Percentiles rank a stretch among this genome's conserved stretches.
Conservation (phyloP, 106 monocot genomes). For the Iris macrosiphon region DNA sequence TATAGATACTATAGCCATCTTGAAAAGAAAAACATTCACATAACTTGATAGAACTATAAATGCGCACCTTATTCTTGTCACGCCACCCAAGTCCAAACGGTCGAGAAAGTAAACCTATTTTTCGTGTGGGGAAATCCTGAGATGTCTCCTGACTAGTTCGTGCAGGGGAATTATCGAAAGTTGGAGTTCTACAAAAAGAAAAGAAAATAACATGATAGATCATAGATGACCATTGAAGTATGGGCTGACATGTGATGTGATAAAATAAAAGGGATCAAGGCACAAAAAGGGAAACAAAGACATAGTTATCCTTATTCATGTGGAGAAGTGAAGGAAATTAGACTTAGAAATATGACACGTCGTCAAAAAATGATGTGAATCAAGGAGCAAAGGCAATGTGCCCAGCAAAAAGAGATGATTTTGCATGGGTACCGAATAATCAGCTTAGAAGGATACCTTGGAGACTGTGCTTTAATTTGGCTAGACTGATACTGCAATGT, state of each 20-base stretch:
- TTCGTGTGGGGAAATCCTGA: slow-evolving; percentile 50
- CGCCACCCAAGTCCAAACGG: slow-evolving; percentile 89
- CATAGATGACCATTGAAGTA: too few species aligned
- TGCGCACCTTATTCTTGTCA: slow-evolving; percentile 75
- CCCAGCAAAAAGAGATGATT: background rate
- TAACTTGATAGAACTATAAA: too few species aligned
- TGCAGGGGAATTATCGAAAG: slow-evolving; percentile 9
- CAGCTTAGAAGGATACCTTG: slow-evolving; percentile 30
- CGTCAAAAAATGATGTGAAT: too few species aligned
- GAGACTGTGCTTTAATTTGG: slow-evolving; percentile 53
- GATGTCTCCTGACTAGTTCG: slow-evolving; percentile 26
- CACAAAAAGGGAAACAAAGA: background rate
- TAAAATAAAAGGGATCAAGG: background rate
- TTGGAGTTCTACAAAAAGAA: slow-evolving; percentile 33
- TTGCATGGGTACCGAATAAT: background rate
- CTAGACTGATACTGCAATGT: slow-evolving; percentile 72
- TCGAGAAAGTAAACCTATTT: slow-evolving; percentile 68
- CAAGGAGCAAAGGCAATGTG: background rate
- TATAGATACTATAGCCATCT: background rate
- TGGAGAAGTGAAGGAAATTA: too few species aligned
- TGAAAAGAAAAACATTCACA: background rate
- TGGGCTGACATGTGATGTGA: background rate
- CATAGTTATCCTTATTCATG: background rate
- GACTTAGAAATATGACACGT: too few species aligned
- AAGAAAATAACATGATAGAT: background rate